Conservation (phyloP, 257 asterid species). For the Rubia yunnanensis region DNA sequence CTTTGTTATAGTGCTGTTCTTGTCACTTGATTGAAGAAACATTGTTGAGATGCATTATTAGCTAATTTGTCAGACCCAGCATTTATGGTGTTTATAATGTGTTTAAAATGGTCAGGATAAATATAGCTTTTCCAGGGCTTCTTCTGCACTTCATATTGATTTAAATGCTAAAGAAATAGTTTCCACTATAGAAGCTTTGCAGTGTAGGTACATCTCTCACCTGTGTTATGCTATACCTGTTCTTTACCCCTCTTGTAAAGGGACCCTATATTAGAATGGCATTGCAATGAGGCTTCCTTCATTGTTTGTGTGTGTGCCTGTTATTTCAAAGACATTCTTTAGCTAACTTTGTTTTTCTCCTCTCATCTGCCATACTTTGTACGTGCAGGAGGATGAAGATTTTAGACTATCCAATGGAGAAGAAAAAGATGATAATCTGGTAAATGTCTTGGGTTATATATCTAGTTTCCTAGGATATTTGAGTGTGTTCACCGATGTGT, state of each 20-base stretch:
- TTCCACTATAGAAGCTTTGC: neutral
- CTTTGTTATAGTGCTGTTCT: neutral
- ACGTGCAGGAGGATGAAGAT: conserved; percentile 78
- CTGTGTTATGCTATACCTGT: neutral
- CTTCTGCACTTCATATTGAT: no score
- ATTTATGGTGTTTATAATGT: neutral
- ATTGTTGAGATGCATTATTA: neutral
- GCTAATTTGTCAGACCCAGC: neutral
- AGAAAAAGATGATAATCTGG: conserved; percentile 49
- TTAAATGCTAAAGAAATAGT: neutral
- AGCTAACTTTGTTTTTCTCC: neutral
- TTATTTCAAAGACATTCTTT: neutral
- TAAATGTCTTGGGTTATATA: conserved; percentile 20
- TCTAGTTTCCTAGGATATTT: neutral
- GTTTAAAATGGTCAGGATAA: no score
- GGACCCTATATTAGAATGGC: neutral
- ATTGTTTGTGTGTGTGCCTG: neutral
- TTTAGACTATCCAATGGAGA: conserved; percentile 59
- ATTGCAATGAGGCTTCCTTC: no score
- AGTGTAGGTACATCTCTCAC: neutral
- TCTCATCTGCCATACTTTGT: conserved; percentile 5
- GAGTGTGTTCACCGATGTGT: neutral
- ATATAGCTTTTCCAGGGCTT: no score
- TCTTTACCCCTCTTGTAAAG: neutral
- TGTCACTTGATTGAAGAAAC: neutral